Conservation (phyloP, 805 yeast species). For the Kluyveromyces starmeri region DNA sequence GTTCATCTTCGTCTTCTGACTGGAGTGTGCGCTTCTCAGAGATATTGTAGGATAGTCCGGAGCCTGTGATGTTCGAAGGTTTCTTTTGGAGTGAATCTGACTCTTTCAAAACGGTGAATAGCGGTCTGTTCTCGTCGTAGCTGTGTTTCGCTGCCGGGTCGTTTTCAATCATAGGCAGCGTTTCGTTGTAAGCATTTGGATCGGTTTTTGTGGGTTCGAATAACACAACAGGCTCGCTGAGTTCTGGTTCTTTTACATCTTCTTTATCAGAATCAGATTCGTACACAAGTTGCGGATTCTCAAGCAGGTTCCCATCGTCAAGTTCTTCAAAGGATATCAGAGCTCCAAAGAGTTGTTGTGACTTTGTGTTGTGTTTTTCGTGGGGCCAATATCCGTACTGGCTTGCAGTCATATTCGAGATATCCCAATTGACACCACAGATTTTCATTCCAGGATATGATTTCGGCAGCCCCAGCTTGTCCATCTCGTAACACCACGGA, state of each 20-base stretch:
- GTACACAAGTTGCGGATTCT: conserved; percentile 9
- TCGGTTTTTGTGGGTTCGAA: background rate
- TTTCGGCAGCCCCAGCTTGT: conserved; percentile 72
- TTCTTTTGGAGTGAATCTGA: conserved; percentile 4
- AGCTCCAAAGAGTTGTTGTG: conserved; percentile 25
- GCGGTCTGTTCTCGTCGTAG: conserved; percentile 8
- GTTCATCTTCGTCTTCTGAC: background rate
- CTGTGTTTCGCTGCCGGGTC: conserved; percentile 1
- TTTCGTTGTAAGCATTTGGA: background rate
- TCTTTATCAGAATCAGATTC: conserved; percentile 4
- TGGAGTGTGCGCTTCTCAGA: background rate
- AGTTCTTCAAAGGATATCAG: conserved; percentile 22
- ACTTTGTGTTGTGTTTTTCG: conserved; percentile 8
- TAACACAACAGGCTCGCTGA: conserved; percentile 3
- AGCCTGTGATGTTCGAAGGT: background rate
- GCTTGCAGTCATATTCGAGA: conserved; percentile 30
- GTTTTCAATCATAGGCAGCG: background rate
- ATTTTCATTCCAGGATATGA: conserved; percentile 59
- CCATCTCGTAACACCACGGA: conserved; percentile 75
- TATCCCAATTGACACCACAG: conserved; percentile 42
- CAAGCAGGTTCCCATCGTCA: conserved; percentile 15
- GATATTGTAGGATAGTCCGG: conserved; percentile 5
- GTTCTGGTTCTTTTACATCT: conserved; percentile 11
- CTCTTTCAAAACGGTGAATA: conserved; percentile 19
- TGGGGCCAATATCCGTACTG: conserved; percentile 25